Base-by-base conservation (phyloP, 169 alveolate genomes). In the Sarcocystis neurona region DNA sequence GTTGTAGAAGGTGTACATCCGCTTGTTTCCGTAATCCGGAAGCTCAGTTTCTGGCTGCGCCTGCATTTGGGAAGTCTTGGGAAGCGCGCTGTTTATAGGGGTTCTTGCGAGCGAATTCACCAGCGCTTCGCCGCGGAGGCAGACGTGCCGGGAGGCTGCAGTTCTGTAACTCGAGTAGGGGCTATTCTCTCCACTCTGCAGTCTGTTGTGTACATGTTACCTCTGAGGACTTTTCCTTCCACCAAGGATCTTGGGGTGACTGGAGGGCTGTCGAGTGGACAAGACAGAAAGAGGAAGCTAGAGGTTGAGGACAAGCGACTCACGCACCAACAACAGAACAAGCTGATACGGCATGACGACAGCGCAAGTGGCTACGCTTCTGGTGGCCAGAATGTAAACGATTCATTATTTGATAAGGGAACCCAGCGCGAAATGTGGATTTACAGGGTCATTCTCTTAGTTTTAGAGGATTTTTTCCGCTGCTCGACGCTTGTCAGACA, bases 61-160 rank as follows among this genome's bases (percentile, higher is more conserved):
- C 15, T 46, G 66, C 91, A 74, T 70, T 34, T 86, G 91, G 86
- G 91, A 5, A 82, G 84, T 34, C 60, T 86, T 44, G 91, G 91
- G 50, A 44, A 34, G 84, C 18, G 70, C 41, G 86, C 20, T 18
- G 32, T 50, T 8, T 58, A 50, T 0, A 56, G 46, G 8, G 91
- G 87, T 30, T 43, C 74, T 12, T 47, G 41, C 27, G 47, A 32
- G 34, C 43, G 2, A 18, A 15, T 3, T 15, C 6, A 47, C 15
- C 53, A 39, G 46, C 1, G 23, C 20, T n/a, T n/a, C 41, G 56
- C 18, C 20, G 75, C n/a, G 75, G 47, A 72, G n/a, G 6, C 66
- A 53, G 66, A 15, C 66, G 23, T 23, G 30, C 30, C 66, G 23
- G 66, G 30, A 15, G 12, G 34, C 58, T 72, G 56, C 53, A 72